phyloP scores from a whole-genome alignment of 345 rosid genomes.

The Acer negundo region DNA sequence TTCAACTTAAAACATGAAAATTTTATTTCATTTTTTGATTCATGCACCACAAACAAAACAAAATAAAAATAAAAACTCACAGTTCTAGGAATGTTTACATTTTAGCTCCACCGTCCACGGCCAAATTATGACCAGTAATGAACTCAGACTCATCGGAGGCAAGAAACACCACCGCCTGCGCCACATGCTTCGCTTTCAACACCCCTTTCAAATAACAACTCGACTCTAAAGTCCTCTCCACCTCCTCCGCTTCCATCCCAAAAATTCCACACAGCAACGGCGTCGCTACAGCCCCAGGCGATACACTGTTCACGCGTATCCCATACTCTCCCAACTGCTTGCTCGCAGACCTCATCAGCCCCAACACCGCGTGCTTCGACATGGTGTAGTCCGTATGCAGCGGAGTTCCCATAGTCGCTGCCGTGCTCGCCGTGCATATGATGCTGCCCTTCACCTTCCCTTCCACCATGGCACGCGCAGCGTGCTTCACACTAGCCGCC shows the following conservation, averaged over 20 bases:
- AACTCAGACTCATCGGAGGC: constrained; percentile 25
- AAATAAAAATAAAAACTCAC: too few relatives aligned
- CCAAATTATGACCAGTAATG: constrained; percentile 29
- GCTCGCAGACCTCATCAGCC: constrained; percentile 33
- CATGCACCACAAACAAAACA: too few relatives aligned
- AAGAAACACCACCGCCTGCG: constrained; percentile 31
- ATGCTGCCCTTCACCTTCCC: constrained; percentile 29
- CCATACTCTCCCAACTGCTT: constrained; percentile 30
- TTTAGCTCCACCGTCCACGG: constrained; percentile 22
- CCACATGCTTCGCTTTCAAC: constrained; percentile 22
- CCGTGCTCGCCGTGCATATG: constrained; percentile 32
- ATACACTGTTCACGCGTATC: constrained; percentile 37
- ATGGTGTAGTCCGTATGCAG: constrained; percentile 22
- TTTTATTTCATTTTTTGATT: too few relatives aligned
- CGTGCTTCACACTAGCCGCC: constrained; percentile 31
- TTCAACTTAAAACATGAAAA: too few relatives aligned
- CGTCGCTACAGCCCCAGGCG: constrained; percentile 27
- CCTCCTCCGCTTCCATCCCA: constrained; percentile 15
- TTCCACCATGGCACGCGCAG: constrained; percentile 37
- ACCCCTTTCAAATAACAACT: constrained; percentile 6
- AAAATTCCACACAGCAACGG: not conserved
- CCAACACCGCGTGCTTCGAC: constrained; percentile 39
- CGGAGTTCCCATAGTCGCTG: constrained; percentile 9
- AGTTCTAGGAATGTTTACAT: not conserved
- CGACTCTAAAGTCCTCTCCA: constrained; percentile 1